Base-by-base conservation (phyloP, 495 filamentous ascomycete species). In the Aspergillus diversus region DNA sequence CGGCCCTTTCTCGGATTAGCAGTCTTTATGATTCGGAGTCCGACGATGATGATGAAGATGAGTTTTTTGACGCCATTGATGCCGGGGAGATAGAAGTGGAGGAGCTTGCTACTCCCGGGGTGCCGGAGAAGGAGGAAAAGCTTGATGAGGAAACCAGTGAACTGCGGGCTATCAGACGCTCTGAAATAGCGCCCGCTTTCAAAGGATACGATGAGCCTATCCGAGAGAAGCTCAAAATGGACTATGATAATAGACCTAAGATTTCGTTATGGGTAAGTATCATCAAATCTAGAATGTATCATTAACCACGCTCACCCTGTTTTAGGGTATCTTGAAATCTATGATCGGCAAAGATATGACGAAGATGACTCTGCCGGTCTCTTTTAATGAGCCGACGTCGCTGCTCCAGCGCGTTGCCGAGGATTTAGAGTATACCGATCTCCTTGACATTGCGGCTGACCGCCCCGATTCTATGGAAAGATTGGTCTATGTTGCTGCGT, bases 271-370 rank as follows among this genome's bases (percentile, higher is more conserved):
- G 95, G 95, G 94, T 97, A 86, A 73, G 89, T 78, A 35, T 5
- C 6, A 35, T 1, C 35, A 49, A 11, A n/a, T 7, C 27, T 52
- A 11, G 3, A 49, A 8, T 42, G 9, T 42, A 54, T 13, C 55
- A 58, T 48, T 31, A 63, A 17, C 60, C 32, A 54, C 11, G 77
- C 78, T 62, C 81, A 62, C 34, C 43, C 16, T 54, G 11, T n/a
- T 57, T 37, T 63, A 98, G 94, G 89, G 90, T 60, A 97, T 99
- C 64, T 77, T 99, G 53, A 98, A 98, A 81, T 99, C 95, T 46
- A 99, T 99, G 95, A 97, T 99, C 69, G 95, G 95, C 59, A 99
- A 98, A 73, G 95, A 99, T 72, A 98, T 99, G 95, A 99, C 95
- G 17, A 97, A 93, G 79, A 98, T 99, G 95, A 99, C 95, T 3